Base-by-base conservation (phyloP, 805 yeast genomes). In the Saccharomycopsis lassenensis region DNA sequence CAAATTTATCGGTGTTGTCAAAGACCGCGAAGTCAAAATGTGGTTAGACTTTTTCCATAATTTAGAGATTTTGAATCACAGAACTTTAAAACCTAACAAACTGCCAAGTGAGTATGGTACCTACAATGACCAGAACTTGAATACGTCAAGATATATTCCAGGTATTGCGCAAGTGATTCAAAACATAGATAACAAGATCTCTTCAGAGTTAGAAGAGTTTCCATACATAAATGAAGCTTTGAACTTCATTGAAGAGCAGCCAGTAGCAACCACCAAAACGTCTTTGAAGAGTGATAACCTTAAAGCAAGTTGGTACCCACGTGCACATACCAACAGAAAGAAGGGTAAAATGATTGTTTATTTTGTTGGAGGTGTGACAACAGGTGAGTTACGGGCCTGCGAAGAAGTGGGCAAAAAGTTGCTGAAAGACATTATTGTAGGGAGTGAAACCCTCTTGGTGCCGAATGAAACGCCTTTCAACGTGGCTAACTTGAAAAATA, bases 311-410 rank as follows among this genome's bases (percentile, higher is more conserved):
- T 17, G 11, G 25, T 11, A 3, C 18, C 49, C 48, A 32, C 50
- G 46, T 26, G 58, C 53, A 34, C 29, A 49, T 43, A 23, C 32
- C 46, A 2, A 33, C 43, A 4, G n/a, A 14, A 17, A 33, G 31
- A 60, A 59, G 2, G 61, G 64, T 31, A 63, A 91, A 33, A 63
- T 87, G 5, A 71, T 87, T 46, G 71, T 86, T 39, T 91, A 75
- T 51, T 69, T 85, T 19, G 79, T 94, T 2, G 99, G 99, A 16
- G 98, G 97, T 6, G 57, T 82, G 15, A 84, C 97, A 0, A 72
- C 78, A 46, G 70, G 87, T 2, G 99, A 91, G 55, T 60, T 80
- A 20, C 69, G 89, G 44, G 68, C 83, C 8, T 75, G 77, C 3
- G 77, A 82, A 48, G 89, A 83, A 44, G 63, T 85, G 31, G 69